A percentile compares a stretch with the other conserved stretches of the same genome.
phyloP scores from a whole-genome alignment of 2,329 filamentous ascomycete species.

The Paracoccidioides lutzii region DNA sequence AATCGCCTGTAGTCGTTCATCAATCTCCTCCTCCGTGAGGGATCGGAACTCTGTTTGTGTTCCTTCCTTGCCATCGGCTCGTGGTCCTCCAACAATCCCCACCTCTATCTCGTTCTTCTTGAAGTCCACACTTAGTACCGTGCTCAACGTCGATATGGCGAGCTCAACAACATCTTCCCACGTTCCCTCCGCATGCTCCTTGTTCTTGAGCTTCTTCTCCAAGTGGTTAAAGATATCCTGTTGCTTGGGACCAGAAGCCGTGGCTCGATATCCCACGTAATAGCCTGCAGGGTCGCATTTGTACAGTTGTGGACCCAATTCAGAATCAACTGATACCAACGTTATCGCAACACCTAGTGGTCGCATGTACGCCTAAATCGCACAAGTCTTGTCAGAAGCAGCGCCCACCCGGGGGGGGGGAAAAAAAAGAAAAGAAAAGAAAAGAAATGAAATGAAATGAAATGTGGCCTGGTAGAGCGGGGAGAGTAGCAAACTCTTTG shows the following conservation, averaged over 20 bases:
- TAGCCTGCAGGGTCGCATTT: slow-evolving; percentile 98
- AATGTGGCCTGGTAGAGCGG: background rate
- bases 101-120: slow-evolving; percentile 99
- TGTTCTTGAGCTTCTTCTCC: slow-evolving; percentile 99
- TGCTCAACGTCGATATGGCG: slow-evolving; percentile 88
- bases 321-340: slow-evolving; percentile 82
- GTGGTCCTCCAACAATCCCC: slow-evolving; percentile 85
- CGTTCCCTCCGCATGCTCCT: slow-evolving; percentile 77
- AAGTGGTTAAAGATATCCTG: slow-evolving; percentile 97
- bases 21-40: slow-evolving; percentile 94
- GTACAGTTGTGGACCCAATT: slow-evolving; percentile 88
- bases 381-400: slow-evolving; percentile 3
- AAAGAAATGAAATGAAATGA: too few species aligned
- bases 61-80: slow-evolving; percentile 68
- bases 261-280: slow-evolving; percentile 97
- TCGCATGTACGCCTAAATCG: slow-evolving; percentile 77
- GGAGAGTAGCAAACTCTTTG: slow-evolving; percentile 55
- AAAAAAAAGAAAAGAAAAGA: too few species aligned
- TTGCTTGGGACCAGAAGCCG: slow-evolving; percentile 91
- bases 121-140: slow-evolving; percentile 95
- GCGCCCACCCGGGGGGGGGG: background rate
- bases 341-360: slow-evolving; percentile 93
- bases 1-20: slow-evolving; percentile 94
- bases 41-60: slow-evolving; percentile 69
- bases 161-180: slow-evolving; percentile 98